Base-by-base conservation (phyloP, 805 yeast species). In the Candida boidinii region DNA sequence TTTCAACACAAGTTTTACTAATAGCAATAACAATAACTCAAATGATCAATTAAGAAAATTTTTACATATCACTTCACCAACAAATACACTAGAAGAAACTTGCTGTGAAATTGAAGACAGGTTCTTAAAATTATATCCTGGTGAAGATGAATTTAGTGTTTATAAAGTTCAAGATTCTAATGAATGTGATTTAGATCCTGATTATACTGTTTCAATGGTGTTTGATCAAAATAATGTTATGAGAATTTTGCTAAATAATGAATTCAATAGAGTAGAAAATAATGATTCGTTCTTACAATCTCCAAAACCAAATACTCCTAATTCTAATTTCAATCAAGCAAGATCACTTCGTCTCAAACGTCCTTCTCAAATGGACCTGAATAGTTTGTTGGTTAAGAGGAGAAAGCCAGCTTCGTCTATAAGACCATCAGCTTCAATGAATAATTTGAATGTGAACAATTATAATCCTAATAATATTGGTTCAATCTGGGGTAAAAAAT, bases 161-260 rank as follows among this genome's bases (percentile, higher is more conserved):
- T 56, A 66, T n/a, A 69, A 71, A 31, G 54, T 84, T 5, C 94
- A 83, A 48, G 90, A 83, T 51, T 54, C 53, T 26, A 69, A 73
- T 37, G 68, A 68, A 36, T 81, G 88, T 43, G 94, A 84, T 49
- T 57, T 84, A 36, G 95, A 84, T 52, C 88, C 88, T 0, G 94
- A 82, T 38, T 83, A 76, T 41, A 39, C 54, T 3, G 79, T 76
- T 0, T 68, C 67, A 8, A 84, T 81, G 44, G 77, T 82, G 5
- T 81, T 84, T 45, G 73, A 65, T 33, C 53, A 56, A 11, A 65
- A 60, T 37, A 68, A 64, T 37, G 54, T 65, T 4, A 67, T 74
- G 7, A 54, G 68, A 26, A 76, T 71, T 2, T 42, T 71, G 3
- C 42, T 72, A 18, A 54, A 54, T 19, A 50, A 56, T 28, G 74